phyloP scores from a whole-genome alignment of 176 grass and related monocot genomes.

The Stipa capillata region DNA sequence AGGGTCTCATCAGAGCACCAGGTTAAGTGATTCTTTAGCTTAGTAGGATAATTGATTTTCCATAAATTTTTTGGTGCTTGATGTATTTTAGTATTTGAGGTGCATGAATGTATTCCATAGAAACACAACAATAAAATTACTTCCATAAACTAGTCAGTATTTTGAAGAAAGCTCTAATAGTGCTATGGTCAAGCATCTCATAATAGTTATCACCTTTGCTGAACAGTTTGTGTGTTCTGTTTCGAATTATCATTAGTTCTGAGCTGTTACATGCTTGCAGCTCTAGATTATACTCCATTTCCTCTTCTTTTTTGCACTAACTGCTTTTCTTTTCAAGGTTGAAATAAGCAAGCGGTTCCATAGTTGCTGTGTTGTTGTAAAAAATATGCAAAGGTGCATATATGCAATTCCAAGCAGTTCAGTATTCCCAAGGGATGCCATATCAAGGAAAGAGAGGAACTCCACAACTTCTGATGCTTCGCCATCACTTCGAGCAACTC shows the following conservation, averaged over 20 bases:
- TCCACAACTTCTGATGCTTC: slow-evolving; percentile 39
- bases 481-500: slow-evolving; percentile 50
- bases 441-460: slow-evolving; percentile 40
- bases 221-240: not conserved
- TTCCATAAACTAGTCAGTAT: not conserved
- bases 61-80: not conserved
- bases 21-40: not conserved
- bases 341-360: slow-evolving; percentile 63
- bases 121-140: not conserved
- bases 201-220: not conserved
- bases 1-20: not conserved
- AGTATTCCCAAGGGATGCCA: slow-evolving; percentile 47
- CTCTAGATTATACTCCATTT: not conserved
- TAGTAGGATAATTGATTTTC: not conserved
- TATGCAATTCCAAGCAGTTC: slow-evolving; percentile 78
- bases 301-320: not conserved
- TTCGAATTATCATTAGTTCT: not conserved
- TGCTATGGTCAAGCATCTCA: not conserved
- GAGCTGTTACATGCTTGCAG: not conserved
- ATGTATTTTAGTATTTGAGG: not conserved
- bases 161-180: not conserved
- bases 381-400: slow-evolving; percentile 95
- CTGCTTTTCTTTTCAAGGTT: slow-evolving; percentile 51
- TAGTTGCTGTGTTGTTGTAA: slow-evolving; percentile 78
- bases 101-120: not conserved